phyloP scores from a whole-genome alignment of 2,329 filamentous ascomycete species.

The Lasiodiplodia theobromae region DNA sequence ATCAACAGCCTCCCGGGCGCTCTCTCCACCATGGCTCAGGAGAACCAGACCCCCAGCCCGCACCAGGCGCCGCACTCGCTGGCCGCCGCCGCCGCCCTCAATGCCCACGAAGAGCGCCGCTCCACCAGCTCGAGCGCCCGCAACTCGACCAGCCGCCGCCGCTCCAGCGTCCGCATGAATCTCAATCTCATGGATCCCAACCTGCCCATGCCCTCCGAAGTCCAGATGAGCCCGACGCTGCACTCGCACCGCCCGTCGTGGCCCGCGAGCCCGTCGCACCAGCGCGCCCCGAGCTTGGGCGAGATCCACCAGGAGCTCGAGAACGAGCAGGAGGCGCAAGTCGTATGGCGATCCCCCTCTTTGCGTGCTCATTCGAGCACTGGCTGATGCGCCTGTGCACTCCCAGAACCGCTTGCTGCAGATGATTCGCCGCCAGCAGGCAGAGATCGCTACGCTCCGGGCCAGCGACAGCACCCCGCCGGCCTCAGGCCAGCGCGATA shows the following conservation, averaged over 20 bases:
- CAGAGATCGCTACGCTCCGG: constrained; percentile 69
- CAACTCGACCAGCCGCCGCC: constrained; percentile 59
- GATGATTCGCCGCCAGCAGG: constrained; percentile 78
- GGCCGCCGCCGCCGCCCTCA: constrained; percentile 78
- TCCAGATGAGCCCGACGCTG: constrained; percentile 58
- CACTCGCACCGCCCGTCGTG: constrained; percentile 38
- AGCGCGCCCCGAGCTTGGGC: constrained; percentile 73
- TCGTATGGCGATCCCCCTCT: constrained; percentile 57
- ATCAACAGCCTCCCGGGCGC: constrained; percentile 66
- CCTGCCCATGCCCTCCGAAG: constrained; percentile 72
- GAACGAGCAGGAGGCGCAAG: constrained; percentile 79
- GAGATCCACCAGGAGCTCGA: constrained; percentile 82
- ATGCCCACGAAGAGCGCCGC: constrained; percentile 71
- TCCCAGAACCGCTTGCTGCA: constrained; percentile 74
- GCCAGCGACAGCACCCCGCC: constrained; percentile 38
- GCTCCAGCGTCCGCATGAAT: constrained; percentile 75
- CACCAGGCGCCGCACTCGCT: constrained; percentile 61
- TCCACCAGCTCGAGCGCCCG: constrained; percentile 60
- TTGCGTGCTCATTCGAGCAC: neutral
- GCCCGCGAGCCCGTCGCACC: constrained; percentile 66
- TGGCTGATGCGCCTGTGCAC: neutral
- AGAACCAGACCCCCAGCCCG: constrained; percentile 17
- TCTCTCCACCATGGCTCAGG: constrained; percentile 45
- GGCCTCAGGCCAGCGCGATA: constrained; percentile 43
- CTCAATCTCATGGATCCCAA: constrained; percentile 75